Conservation (phyloP, 495 filamentous ascomycete genomes). For the Lasiosphaeriaceae sp. region DNA sequence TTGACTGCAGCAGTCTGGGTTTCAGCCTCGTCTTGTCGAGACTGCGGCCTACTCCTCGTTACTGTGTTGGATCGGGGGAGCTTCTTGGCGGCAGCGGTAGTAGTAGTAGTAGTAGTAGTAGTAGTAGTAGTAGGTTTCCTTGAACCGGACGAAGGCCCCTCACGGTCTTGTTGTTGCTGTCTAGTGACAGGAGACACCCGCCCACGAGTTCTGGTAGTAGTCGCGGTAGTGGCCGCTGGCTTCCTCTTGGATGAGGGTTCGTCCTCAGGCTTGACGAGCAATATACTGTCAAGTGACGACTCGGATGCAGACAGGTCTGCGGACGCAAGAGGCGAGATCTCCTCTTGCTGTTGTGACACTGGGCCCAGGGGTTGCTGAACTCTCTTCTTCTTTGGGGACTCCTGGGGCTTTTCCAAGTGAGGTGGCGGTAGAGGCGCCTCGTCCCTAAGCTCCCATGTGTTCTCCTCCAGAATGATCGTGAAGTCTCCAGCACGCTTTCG, state of each 20-base stretch:
- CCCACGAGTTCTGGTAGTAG: neutral
- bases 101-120: neutral
- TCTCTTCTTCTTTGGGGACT: slow-evolving; percentile 25
- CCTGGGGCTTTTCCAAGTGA: slow-evolving; percentile 20
- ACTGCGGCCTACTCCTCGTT: neutral
- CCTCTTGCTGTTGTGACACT: slow-evolving; percentile 19
- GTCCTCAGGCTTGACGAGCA: slow-evolving; percentile 13
- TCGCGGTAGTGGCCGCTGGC: neutral
- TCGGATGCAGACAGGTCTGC: slow-evolving; percentile 19
- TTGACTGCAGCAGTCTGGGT: neutral
- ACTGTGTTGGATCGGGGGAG: neutral
- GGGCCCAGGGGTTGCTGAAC: slow-evolving; percentile 13
- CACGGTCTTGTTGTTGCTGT: neutral
- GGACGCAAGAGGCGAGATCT: slow-evolving; percentile 10
- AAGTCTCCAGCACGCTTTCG: slow-evolving; percentile 32
- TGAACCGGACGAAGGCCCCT: neutral
- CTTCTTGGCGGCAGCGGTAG: neutral
- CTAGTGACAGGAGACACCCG: neutral
- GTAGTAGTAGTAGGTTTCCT: neutral
- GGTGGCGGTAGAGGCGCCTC: slow-evolving; percentile 30
- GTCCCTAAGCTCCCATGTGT: slow-evolving; percentile 32
- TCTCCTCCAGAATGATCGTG: slow-evolving; percentile 43
- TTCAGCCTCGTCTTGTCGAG: neutral
- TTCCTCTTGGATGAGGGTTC: slow-evolving; percentile 2
- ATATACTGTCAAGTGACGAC: slow-evolving; percentile 14